Conservation (phyloP, 2,329 filamentous ascomycete genomes). For the Ceratocystis eucalypticola region DNA sequence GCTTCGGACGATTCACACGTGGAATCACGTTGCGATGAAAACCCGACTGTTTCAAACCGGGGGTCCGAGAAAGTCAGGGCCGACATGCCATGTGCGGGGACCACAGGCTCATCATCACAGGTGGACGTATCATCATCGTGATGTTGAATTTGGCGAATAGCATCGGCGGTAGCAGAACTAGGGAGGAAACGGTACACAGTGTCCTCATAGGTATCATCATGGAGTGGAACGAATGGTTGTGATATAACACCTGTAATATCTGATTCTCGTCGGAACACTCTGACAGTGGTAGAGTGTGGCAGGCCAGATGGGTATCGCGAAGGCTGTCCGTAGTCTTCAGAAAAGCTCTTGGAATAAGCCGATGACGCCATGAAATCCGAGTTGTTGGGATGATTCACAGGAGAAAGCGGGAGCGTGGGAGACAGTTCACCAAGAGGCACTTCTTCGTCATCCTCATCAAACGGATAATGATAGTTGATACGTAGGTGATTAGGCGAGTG, state of each 20-base stretch:
- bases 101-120: conserved; percentile 24
- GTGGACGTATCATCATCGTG: conserved; percentile 26
- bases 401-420: conserved; percentile 17
- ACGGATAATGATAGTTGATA: conserved; percentile 19
- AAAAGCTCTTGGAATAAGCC: conserved; percentile 24
- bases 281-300: conserved; percentile 16
- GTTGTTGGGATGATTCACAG: conserved; percentile 9
- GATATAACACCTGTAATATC: conserved; percentile 22
- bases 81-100: conserved; percentile 20
- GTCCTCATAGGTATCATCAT: conserved; percentile 24
- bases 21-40: conserved; percentile 29
- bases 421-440: conserved; percentile 16
- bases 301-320: conserved; percentile 2
- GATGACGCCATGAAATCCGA: conserved; percentile 2
- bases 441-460: conserved; percentile 16
- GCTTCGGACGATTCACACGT: conserved; percentile 31
- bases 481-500: conserved; percentile 9
- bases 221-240: conserved; percentile 3
- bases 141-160: conserved; percentile 22
- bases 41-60: conserved; percentile 9
- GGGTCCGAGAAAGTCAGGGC: conserved; percentile 3
- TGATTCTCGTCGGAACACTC: conserved; percentile 35
- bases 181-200: conserved; percentile 30
- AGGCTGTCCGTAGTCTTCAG: conserved; percentile 28
- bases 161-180: conserved; percentile 23